Evolutionary conservation across 441 rosid species (phyloP).

Genomic region (Gossypium gossypioides): DNA sequence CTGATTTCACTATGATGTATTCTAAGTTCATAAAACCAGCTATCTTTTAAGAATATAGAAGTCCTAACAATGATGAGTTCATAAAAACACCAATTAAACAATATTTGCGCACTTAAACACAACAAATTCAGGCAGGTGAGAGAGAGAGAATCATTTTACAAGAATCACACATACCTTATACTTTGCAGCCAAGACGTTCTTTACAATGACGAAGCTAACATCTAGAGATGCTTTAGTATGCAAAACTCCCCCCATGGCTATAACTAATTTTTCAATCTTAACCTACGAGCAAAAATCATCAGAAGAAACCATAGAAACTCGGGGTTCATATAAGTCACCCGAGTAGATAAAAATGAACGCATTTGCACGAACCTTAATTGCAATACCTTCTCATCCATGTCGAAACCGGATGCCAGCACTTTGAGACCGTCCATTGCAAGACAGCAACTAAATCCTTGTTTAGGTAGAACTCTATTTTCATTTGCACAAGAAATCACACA

Average conservation of each 20-base stretch:
- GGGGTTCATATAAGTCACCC: not conserved
- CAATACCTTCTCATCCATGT: constrained; percentile 72
- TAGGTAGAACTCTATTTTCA: constrained; percentile 65
- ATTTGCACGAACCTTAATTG: not conserved
- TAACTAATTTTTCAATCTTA: constrained; percentile 66
- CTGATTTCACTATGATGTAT: not conserved
- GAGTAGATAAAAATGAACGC: not conserved
- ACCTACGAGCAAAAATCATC: constrained; percentile 37
- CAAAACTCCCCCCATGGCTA: constrained; percentile 79
- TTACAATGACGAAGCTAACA: constrained; percentile 76
- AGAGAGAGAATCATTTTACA: not conserved
- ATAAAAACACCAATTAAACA: not conserved
- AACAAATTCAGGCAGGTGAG: not conserved
- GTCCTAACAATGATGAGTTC: not conserved
- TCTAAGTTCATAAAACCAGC: not conserved
- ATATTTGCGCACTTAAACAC: not conserved
- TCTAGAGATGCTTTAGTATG: constrained; percentile 52
- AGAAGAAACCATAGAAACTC: constrained; percentile 7
- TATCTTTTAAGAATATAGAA: not conserved
- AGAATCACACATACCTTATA: constrained; percentile 72
- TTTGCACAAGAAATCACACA: constrained; percentile 87
- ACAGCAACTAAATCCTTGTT: constrained; percentile 78
- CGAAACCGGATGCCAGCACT: constrained; percentile 86
- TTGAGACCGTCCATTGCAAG: constrained; percentile 92
- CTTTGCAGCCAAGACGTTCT: constrained; percentile 91